Base-by-base conservation (phyloP, 140 eudicot species). In the Senecio squalidus region DNA sequence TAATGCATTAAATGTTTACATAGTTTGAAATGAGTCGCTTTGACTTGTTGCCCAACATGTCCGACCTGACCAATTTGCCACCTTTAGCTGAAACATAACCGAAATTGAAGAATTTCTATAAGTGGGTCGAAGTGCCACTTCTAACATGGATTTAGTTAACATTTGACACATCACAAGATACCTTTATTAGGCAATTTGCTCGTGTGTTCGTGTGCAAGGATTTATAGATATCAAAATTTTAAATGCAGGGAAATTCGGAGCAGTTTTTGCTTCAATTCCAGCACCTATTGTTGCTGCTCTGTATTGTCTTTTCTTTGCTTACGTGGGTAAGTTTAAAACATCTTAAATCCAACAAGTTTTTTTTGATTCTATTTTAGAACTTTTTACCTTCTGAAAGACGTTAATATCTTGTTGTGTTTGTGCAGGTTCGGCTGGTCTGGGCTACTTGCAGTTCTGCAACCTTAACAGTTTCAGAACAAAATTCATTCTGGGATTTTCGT, bases 381-480 rank as follows among this genome's bases (percentile, higher is more conserved):
- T 47, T 15, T 36, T 0, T 69, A 6, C 2, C 30, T 47, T 30
- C 9, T n/a, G 21, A 21, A 18, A 6, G 20, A 50, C 3, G 24
- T 53, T 52, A 40, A 36, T 55, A 10, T 62, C 30, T 28, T 20
- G 20, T 52, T 50, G 27, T 45, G 26, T 59, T 62, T 54, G 17
- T 52, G 54, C 77, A 88, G 96, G 96, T 33, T 66, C 84, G 14
- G 83, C 55, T 38, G 96, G 96, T 71, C 54, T 88, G 58, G 74
- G 85, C 70, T 88, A 78, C 76, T 83, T 88, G 23, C 96, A 88
- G 24, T 88, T 84, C 76, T 88, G 96, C 81, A 80, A 88, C 72
- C 96, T 88, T 24, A 88, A 88, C 74, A 88, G 91, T 71, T 88
- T 84, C 71, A 48, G 96, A 20, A 88, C 85, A 64, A 84, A 84